Evolutionary conservation across 352 stramenopile species (phyloP).

Genomic region (Blastocystis sp.): DNA sequence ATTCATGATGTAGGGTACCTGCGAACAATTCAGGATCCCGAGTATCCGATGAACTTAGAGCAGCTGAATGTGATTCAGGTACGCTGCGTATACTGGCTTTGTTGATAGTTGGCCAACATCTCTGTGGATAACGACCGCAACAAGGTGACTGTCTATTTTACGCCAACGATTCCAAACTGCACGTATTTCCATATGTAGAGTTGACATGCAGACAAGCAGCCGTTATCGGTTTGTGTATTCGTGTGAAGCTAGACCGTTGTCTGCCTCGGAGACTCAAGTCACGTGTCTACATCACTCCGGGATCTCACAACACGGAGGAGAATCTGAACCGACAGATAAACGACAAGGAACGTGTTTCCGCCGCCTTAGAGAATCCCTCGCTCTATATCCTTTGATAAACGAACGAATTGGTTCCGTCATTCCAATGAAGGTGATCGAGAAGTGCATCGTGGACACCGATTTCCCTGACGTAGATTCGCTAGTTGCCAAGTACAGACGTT

Average conservation of each 20-base stretch:
- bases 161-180: constrained; percentile 82
- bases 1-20: constrained; percentile 61
- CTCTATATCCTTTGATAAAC: constrained; percentile 17
- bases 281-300: constrained; percentile 75
- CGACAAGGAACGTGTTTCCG: constrained; percentile 82
- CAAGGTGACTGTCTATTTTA: constrained; percentile 75
- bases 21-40: constrained; percentile 73
- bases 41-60: constrained; percentile 81
- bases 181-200: constrained; percentile 58
- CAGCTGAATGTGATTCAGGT: constrained; percentile 79
- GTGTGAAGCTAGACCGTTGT: constrained; percentile 78
- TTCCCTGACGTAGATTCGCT: constrained; percentile 22
- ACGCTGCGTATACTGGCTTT: background rate
- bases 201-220: constrained; percentile 69
- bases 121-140: constrained; percentile 72
- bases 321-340: constrained; percentile 83
- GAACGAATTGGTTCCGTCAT: constrained; percentile 59
- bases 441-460: constrained; percentile 81
- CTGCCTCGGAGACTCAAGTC: constrained; percentile 79
- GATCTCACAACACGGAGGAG: constrained; percentile 77
- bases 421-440: constrained; percentile 80
- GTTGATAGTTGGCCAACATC: constrained; percentile 70
- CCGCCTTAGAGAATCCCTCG: constrained; percentile 75
- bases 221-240: constrained; percentile 79
- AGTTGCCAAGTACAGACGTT: background rate